A percentile compares a stretch with the other conserved stretches of the same genome.
phyloP scores from a whole-genome alignment of 2,329 filamentous ascomycete genomes.

The Diaporthe helianthi region DNA sequence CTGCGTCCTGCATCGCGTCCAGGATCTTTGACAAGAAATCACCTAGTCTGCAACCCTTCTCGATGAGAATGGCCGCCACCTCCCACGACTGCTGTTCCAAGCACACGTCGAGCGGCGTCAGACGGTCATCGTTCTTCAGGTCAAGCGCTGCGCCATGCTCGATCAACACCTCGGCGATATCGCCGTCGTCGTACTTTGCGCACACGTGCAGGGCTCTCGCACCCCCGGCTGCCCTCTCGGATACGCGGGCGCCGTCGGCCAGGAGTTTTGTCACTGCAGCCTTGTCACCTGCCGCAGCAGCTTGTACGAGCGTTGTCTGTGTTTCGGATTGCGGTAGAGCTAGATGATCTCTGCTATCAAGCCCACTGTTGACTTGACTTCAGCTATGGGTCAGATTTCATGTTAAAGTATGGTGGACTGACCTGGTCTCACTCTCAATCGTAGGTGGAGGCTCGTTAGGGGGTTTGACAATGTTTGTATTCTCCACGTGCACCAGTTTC shows the following conservation, averaged over 20 bases:
- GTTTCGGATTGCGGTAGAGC: neutral
- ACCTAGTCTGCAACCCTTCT: neutral
- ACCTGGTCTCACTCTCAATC: neutral
- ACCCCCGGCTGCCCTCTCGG: neutral
- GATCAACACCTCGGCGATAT: neutral
- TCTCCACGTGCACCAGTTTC: neutral
- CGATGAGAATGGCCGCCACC: neutral
- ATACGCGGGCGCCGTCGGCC: neutral
- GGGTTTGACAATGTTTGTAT: neutral
- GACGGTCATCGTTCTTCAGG: neutral
- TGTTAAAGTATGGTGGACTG: neutral
- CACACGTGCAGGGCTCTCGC: neutral
- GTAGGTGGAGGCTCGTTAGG: neutral
- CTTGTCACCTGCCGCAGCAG: neutral
- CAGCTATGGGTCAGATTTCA: neutral
- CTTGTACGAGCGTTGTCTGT: neutral
- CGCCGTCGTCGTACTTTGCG: conserved; percentile 12
- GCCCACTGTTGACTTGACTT: neutral
- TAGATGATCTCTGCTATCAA: neutral
- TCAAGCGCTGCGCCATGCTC: neutral
- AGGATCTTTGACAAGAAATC: neutral
- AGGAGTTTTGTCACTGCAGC: neutral
- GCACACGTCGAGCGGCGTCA: neutral
- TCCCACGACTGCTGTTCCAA: neutral
- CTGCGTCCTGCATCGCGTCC: neutral